These are phyloP conservation scores for Podospora tetraspora DNA, from an alignment of 495 filamentous ascomycete species.

Conservation along the genomic window DNA sequence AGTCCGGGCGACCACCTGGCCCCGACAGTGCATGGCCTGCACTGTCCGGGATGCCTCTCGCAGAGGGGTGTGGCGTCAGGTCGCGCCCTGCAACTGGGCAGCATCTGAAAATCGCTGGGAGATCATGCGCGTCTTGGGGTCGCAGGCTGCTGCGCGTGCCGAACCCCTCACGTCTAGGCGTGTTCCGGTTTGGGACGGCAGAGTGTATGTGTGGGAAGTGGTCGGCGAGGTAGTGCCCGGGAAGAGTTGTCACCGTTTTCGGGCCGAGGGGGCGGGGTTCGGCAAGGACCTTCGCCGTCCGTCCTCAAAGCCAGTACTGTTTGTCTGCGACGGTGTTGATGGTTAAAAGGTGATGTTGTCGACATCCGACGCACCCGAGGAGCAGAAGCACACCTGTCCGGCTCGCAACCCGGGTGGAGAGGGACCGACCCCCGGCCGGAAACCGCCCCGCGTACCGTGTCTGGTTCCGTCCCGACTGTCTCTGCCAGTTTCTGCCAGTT, in stretches of 20 bases:
- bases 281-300: background rate
- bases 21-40: background rate
- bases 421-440: background rate
- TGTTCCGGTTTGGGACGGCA: background rate
- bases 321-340: background rate
- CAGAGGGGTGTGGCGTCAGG: background rate
- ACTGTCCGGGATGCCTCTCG: background rate
- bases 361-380: too few relatives aligned
- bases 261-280: background rate
- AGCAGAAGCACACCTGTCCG: background rate
- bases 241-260: background rate
- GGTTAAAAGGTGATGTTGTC: too few relatives aligned
- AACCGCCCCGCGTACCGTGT: background rate
- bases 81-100: background rate
- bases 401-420: background rate
- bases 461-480: background rate
- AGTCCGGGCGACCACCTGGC: background rate
- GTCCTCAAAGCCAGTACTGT: too few relatives aligned
- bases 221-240: background rate
- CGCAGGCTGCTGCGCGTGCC: background rate
- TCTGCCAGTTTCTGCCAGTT: too few relatives aligned
- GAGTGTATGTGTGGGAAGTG: background rate
- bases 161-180: too few relatives aligned
- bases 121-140: background rate
- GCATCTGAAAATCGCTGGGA: background rate